These are phyloP conservation scores for Colletotrichum sp. DNA, from an alignment of 2,329 filamentous ascomycete genomes.

Conservation along the genomic window DNA sequence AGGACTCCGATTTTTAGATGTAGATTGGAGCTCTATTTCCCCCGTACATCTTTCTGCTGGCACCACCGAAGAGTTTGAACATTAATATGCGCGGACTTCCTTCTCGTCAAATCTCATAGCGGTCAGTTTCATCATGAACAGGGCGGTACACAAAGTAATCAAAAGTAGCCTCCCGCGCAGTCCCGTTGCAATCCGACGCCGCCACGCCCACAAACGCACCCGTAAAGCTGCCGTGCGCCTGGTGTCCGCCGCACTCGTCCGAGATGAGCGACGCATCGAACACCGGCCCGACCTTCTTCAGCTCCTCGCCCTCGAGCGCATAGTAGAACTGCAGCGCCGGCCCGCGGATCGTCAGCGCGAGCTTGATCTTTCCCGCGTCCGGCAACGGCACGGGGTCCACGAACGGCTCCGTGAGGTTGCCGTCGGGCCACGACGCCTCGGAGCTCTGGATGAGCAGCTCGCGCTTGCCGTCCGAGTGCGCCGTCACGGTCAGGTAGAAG, in stretches of 20 bases:
- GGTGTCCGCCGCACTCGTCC: conserved; percentile 68
- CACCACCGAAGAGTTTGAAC: not conserved
- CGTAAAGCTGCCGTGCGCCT: conserved; percentile 67
- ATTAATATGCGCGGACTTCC: not conserved
- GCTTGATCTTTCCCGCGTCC: conserved; percentile 56
- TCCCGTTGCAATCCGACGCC: conserved; percentile 60
- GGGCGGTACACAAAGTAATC: conserved; percentile 59
- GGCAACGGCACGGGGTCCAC: conserved; percentile 53
- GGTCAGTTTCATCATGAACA: conserved; percentile 48
- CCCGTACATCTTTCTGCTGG: not conserved
- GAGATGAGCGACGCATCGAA: conserved; percentile 64
- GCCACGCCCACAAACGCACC: conserved; percentile 64
- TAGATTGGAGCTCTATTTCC: not conserved
- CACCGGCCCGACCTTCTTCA: conserved; percentile 57
- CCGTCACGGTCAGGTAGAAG: conserved; percentile 66
- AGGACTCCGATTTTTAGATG: not conserved
- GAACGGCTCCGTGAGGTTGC: conserved; percentile 48
- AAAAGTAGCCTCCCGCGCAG: conserved; percentile 49
- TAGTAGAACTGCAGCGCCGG: conserved; percentile 61
- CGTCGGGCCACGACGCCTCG: conserved; percentile 60
- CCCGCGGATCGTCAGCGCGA: conserved; percentile 58
- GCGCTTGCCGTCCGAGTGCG: conserved; percentile 57
- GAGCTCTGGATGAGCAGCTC: conserved; percentile 63
- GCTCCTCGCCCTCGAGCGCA: conserved; percentile 47
- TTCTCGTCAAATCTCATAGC: conserved; percentile 42